Conservation (phyloP, 345 rosid genomes). For the Firmiana major region DNA sequence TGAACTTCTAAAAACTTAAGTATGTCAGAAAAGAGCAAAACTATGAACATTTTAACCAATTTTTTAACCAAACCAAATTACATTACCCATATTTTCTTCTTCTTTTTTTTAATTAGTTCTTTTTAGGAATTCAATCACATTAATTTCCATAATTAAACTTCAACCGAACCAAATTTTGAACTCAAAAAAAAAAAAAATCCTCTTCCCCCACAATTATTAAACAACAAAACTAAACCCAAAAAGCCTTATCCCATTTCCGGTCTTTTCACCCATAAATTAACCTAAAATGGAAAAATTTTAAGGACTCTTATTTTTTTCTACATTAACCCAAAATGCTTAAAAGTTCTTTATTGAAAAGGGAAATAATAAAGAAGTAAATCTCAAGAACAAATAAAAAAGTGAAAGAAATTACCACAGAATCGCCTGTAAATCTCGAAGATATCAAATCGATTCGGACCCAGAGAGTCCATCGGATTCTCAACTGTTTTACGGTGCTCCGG, state of each 20-base stretch:
- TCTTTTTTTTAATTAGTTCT: neutral
- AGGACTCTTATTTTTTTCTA: neutral
- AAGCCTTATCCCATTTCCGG: neutral
- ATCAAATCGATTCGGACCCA: conserved; percentile 35
- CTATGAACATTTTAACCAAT: neutral
- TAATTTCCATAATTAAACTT: neutral
- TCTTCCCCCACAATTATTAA: neutral
- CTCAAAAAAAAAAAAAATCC: neutral
- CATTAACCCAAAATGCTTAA: neutral
- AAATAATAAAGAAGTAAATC: neutral
- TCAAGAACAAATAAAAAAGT: neutral
- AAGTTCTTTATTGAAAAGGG: neutral
- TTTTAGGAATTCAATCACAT: neutral
- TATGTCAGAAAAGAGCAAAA: neutral
- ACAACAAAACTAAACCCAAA: neutral
- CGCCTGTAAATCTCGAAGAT: conserved; percentile 56
- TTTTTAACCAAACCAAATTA: neutral
- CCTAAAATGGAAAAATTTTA: neutral
- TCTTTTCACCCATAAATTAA: neutral
- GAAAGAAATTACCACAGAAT: conserved; percentile 42
- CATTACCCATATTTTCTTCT: neutral
- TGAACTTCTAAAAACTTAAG: neutral
- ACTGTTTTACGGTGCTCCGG: neutral
- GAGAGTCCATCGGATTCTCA: conserved; percentile 36
- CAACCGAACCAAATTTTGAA: neutral